Evolutionary conservation across 2,329 filamentous ascomycete species (phyloP).

Genomic region (Fusarium floridanum): DNA sequence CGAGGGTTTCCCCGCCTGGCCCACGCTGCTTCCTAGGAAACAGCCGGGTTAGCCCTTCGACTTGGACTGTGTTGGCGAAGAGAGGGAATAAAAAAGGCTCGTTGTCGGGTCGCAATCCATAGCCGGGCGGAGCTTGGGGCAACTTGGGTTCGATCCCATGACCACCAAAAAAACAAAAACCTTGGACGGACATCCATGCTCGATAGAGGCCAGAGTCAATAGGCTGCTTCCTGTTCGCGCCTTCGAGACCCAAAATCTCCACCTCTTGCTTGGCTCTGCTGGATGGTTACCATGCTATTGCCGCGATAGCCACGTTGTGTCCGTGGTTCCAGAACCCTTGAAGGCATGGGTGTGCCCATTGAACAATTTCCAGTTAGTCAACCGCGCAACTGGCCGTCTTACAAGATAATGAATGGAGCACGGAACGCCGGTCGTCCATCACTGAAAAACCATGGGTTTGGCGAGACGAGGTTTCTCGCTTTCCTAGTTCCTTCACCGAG

Average conservation of each 20-base stretch:
- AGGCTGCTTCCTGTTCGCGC: constrained; percentile 5
- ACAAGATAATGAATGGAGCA: not conserved
- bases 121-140: constrained; percentile 39
- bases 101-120: constrained; percentile 29
- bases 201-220: constrained; percentile 24
- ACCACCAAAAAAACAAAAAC: constrained; percentile 39
- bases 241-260: constrained; percentile 8
- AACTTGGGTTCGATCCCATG: constrained; percentile 40
- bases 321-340: constrained; percentile 4
- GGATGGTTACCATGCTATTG: constrained; percentile 16
- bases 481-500: not conserved
- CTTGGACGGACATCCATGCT: constrained; percentile 30
- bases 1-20: not conserved
- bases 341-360: not conserved
- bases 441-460: not conserved
- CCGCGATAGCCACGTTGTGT: constrained; percentile 34
- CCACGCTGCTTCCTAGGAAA: not conserved
- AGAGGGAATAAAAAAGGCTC: constrained; percentile 16
- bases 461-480: not conserved
- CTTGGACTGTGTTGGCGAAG: constrained; percentile 15
- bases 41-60: not conserved
- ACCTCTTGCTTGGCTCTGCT: constrained; percentile 9
- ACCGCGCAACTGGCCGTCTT: not conserved
- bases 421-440: not conserved
- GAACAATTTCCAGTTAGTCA: not conserved